phyloP scores from a whole-genome alignment of 768 basidiomycete genomes.

The Mycena pura region DNA sequence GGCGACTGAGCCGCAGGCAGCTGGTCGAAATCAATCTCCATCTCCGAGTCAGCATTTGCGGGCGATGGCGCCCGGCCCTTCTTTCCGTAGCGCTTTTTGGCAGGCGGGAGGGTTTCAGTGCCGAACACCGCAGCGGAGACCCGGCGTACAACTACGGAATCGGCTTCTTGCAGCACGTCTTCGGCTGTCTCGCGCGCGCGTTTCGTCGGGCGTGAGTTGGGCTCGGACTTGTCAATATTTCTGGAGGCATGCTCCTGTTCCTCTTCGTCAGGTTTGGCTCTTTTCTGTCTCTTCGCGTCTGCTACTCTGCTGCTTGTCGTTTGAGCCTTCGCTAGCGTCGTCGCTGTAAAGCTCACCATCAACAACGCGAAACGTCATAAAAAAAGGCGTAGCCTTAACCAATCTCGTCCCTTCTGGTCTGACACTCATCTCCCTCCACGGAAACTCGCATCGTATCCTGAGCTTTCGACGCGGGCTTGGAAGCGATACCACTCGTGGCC shows the following conservation, averaged over 20 bases:
- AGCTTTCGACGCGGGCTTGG: background rate
- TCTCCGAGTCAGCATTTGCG: constrained; percentile 14
- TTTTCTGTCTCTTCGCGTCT: constrained; percentile 5
- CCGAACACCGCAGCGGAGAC: constrained; percentile 12
- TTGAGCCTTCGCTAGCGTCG: background rate
- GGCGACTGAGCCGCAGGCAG: constrained; percentile 30
- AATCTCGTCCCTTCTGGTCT: background rate
- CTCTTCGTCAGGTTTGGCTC: constrained; percentile 4
- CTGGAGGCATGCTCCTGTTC: background rate
- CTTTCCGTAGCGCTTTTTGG: constrained; percentile 39
- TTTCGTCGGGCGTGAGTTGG: constrained; percentile 13
- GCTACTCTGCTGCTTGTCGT: background rate
- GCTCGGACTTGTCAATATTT: background rate
- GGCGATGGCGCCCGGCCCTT: constrained; percentile 43
- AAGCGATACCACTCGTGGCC: background rate
- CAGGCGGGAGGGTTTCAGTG: constrained; percentile 15
- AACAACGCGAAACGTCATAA: background rate
- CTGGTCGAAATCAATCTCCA: constrained; percentile 40
- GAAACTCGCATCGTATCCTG: no score
- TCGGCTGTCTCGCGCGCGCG: constrained; percentile 3
- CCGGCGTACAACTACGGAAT: background rate
- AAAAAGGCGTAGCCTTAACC: background rate
- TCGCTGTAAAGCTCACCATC: background rate
- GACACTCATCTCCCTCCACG: no score
- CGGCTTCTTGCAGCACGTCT: constrained; percentile 1